phyloP scores from a whole-genome alignment of 1,284 basidiomycete species.

The Cryptococcus jaspeensis region DNA sequence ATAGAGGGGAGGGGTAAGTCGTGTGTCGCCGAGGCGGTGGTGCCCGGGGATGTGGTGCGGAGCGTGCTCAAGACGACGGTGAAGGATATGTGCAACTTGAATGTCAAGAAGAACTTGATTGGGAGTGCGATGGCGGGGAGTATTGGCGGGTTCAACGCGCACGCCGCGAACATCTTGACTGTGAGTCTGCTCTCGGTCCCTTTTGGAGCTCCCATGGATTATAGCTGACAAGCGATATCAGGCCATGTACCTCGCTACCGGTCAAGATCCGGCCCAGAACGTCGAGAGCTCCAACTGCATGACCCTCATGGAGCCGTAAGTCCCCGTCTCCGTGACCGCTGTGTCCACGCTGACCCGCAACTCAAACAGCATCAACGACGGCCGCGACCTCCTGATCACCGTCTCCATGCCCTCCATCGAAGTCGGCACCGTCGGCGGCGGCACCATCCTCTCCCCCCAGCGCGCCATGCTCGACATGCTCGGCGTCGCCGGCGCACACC shows the following conservation, averaged over 20 bases:
- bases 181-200: slow-evolving; percentile 35
- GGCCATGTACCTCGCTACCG: slow-evolving; percentile 92
- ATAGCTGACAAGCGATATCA: slow-evolving; percentile 15
- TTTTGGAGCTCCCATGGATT: neutral
- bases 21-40: slow-evolving; percentile 91
- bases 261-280: slow-evolving; percentile 98
- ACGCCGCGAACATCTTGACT: slow-evolving; percentile 96
- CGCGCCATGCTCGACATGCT: slow-evolving; percentile 88
- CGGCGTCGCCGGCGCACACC: slow-evolving; percentile 81
- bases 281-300: slow-evolving; percentile 99
- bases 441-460: slow-evolving; percentile 86
- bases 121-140: slow-evolving; percentile 97
- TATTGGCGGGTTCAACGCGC: slow-evolving; percentile 97
- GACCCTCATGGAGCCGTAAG: slow-evolving; percentile 97
- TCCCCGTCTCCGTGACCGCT: slow-evolving; percentile 33
- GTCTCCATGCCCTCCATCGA: slow-evolving; percentile 95
- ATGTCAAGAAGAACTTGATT: slow-evolving; percentile 96
- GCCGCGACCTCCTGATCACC: slow-evolving; percentile 85
- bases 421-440: slow-evolving; percentile 94
- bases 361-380: slow-evolving; percentile 70
- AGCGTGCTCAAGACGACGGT: slow-evolving; percentile 95
- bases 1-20: slow-evolving; percentile 98
- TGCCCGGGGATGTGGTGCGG: slow-evolving; percentile 85
- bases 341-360: neutral
- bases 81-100: slow-evolving; percentile 83